Evolutionary conservation across 352 stramenopile species (phyloP), one percentile per base, ranked within the genome.

Genomic region (Phytophthora podocarpi): DNA sequence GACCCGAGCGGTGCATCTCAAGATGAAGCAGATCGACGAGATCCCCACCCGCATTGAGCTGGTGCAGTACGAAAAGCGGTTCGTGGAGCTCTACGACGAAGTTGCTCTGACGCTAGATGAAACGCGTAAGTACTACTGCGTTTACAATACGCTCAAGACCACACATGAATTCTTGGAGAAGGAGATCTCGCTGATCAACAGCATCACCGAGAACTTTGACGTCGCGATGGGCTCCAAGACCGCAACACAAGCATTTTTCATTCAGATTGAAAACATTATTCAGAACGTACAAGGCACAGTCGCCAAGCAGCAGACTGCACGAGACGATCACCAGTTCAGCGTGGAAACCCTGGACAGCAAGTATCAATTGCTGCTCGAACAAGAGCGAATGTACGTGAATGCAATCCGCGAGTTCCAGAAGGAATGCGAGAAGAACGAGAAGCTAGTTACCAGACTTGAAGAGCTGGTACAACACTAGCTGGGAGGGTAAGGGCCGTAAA

Each of bases 11-110:
- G 40, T 95, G 16, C 74, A 90, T 20, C 60, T 74, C 0, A 74
- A 77, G 15, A 78, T 82, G 68, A 88, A 86, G 47, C 56, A 84
- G 30, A 87, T 97, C 8, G 91, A 97, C 58, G 87, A 93, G 10
- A 78, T 96, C 8, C 91, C 91, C 0, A 91, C 84, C 7, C 76
- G 80, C 12, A 85, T 86, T 20, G 91, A 97, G 65, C 59, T 97
- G 3, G 67, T 97, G 36, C 91, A 97, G 71, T 97, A 97, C 57
- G 89, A 97, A 51, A 92, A 90, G 55, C 80, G 91, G 1, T 96
- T 97, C 26, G 31, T 87, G 2, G 91, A 97, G 57, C 72, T 97
- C 1, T 97, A 94, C 34, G 82, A 97, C 23, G 77, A 97, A 66
- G 85, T 96, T 2, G 81, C 85, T 6, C 63, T 93, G 49, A 96